phyloP scores from a whole-genome alignment of 495 filamentous ascomycete genomes.

The Talaromyces stipitatus region DNA sequence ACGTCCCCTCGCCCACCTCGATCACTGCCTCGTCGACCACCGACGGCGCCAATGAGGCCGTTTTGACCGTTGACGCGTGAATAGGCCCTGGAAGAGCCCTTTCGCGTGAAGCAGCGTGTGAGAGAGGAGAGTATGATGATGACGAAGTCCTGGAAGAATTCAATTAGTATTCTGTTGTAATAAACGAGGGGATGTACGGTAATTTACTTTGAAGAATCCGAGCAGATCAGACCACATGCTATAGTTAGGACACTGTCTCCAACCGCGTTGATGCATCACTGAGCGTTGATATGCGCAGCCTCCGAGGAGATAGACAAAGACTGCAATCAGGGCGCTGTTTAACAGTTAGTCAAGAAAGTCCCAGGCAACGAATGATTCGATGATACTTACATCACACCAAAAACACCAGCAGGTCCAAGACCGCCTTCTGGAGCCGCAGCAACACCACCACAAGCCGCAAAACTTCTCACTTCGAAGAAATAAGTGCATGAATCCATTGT shows the following conservation, averaged over 20 bases:
- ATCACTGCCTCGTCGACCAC: constrained; percentile 30
- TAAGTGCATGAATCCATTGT: constrained; percentile 89
- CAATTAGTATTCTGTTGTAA: background rate
- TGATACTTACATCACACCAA: constrained; percentile 73
- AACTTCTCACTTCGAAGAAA: constrained; percentile 89
- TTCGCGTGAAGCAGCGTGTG: constrained; percentile 52
- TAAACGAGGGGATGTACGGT: constrained; percentile 6
- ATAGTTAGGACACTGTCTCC: constrained; percentile 94
- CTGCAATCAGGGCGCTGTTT: constrained; percentile 55
- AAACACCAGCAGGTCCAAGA: constrained; percentile 80
- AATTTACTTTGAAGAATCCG: constrained; percentile 72
- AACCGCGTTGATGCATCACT: constrained; percentile 90
- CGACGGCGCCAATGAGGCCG: constrained; percentile 28
- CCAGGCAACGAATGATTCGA: background rate
- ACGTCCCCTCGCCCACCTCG: constrained; percentile 39
- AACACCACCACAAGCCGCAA: constrained; percentile 71
- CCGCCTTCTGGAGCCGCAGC: constrained; percentile 53
- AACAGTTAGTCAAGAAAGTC: constrained; percentile 11
- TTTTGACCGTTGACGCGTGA: constrained; percentile 35
- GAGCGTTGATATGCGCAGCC: constrained; percentile 93
- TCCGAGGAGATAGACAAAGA: constrained; percentile 82
- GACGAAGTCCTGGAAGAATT: constrained; percentile 60
- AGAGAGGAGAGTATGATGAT: constrained; percentile 74
- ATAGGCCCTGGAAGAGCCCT: constrained; percentile 46
- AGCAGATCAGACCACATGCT: constrained; percentile 84